phyloP scores from a whole-genome alignment of 108 stramenopile genomes.

The Skeletonema tropicum region DNA sequence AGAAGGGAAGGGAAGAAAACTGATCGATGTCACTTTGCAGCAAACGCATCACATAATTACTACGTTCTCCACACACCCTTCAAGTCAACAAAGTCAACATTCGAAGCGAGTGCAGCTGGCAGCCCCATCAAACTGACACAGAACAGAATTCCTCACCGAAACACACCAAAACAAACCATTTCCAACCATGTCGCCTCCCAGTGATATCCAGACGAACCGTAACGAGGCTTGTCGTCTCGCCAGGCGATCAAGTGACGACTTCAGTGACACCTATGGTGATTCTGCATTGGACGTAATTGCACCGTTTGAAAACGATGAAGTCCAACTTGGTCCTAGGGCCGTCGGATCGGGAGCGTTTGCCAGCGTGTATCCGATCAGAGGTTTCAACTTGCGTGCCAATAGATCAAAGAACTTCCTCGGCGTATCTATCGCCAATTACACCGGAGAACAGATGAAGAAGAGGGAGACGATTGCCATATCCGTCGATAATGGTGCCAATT shows the following conservation, averaged over 20 bases:
- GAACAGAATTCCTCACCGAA: too few relatives aligned
- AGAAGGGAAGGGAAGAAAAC: too few relatives aligned
- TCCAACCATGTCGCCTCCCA: too few relatives aligned
- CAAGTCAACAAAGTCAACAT: too few relatives aligned
- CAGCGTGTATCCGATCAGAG: background rate
- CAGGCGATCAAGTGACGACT: background rate
- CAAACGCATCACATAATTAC: too few relatives aligned
- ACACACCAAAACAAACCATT: too few relatives aligned
- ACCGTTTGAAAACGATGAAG: conserved; percentile 1
- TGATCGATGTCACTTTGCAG: too few relatives aligned
- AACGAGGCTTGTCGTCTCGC: background rate
- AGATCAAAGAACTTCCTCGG: background rate
- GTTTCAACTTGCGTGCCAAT: background rate
- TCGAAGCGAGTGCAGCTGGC: too few relatives aligned
- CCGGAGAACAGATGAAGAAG: background rate
- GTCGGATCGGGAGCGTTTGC: conserved; percentile 2
- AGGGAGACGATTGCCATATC: background rate
- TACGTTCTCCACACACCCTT: too few relatives aligned
- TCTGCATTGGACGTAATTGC: background rate
- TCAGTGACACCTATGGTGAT: background rate
- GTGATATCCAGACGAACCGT: too few relatives aligned
- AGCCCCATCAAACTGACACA: too few relatives aligned
- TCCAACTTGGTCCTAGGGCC: background rate
- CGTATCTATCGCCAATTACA: background rate
- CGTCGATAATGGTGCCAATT: background rate